A percentile compares a stretch with the other conserved stretches of the same genome.
Conservation (phyloP, 345 rosid genomes). For the Pistacia integerrima region DNA sequence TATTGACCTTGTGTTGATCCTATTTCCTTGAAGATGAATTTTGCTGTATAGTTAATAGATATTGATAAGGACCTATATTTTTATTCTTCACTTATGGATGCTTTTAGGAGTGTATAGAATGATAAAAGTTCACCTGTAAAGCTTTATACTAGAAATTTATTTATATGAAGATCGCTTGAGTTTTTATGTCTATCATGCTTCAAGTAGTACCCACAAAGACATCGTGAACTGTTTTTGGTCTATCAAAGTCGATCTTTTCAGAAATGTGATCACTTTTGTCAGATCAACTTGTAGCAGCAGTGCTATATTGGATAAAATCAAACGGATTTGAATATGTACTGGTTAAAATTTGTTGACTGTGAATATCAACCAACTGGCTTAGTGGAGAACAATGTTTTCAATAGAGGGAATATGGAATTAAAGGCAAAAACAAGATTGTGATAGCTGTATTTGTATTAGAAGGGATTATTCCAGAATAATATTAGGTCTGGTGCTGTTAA, state of each 20-base stretch:
- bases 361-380: not conserved
- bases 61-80: not conserved
- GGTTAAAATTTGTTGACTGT: not conserved
- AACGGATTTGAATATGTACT: not conserved
- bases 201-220: not conserved
- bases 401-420: not conserved
- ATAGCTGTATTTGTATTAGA: not conserved
- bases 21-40: not conserved
- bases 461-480: not conserved
- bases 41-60: not conserved
- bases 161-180: not conserved
- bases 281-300: not conserved
- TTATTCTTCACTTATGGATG: not conserved
- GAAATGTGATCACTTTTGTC: not conserved
- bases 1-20: conserved; percentile 7
- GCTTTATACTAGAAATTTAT: not conserved
- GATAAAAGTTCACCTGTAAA: not conserved
- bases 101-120: not conserved
- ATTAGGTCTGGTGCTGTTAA: not conserved
- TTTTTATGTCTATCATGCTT: not conserved
- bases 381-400: not conserved
- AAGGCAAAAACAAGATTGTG: not conserved
- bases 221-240: not conserved
- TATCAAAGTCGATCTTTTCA: not conserved
- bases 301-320: not conserved